Conservation (phyloP, 2,329 filamentous ascomycete genomes). For the Paecilomyces niveus region DNA sequence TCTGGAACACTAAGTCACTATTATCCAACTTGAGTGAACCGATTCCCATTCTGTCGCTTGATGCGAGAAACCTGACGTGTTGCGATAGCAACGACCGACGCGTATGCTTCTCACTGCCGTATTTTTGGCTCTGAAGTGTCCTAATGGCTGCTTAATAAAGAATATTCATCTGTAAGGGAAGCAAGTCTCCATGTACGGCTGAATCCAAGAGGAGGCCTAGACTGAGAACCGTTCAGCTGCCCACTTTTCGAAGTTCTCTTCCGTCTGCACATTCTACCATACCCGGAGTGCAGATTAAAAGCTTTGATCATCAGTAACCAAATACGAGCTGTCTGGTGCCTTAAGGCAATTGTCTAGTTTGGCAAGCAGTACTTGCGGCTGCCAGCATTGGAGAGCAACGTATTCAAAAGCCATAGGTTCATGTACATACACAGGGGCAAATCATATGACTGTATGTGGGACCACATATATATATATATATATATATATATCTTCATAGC, state of each 20-base stretch:
- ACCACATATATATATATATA: no score
- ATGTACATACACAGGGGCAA: not conserved
- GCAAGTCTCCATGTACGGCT: not conserved
- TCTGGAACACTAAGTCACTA: not conserved
- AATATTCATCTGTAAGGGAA: not conserved
- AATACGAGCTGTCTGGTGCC: not conserved
- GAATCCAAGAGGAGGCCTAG: not conserved
- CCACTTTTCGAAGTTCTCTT: not conserved
- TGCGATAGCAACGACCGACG: not conserved
- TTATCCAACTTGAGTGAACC: not conserved
- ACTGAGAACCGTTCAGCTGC: not conserved
- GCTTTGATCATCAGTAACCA: not conserved
- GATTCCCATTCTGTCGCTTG: not conserved
- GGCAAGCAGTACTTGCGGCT: not conserved
- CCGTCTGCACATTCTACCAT: no score
- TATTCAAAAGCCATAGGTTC: not conserved
- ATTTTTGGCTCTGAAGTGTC: not conserved
- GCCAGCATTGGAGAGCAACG: not conserved
- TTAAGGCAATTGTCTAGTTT: no score
- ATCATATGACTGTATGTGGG: no score
- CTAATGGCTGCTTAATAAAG: not conserved
- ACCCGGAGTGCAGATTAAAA: not conserved
- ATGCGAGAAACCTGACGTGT: not conserved
- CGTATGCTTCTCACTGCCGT: not conserved
- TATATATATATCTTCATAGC: not conserved